These are phyloP conservation scores for Spencermartinsiella ligniputridi DNA, from an alignment of 1,139 yeast species.

Conservation along the genomic window DNA sequence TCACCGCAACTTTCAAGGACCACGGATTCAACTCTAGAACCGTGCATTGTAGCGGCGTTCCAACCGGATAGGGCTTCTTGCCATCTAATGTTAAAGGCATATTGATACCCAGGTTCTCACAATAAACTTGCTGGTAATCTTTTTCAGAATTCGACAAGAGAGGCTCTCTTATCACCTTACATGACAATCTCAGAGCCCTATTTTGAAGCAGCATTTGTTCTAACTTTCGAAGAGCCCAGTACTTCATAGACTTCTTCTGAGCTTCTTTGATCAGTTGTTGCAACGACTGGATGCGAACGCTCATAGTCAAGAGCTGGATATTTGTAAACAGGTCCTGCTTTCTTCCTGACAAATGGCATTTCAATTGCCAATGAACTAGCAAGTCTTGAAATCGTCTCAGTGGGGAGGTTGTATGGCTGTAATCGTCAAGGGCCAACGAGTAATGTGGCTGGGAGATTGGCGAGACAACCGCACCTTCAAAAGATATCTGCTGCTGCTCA, in stretches of 20 bases:
- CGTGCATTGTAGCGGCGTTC: background rate
- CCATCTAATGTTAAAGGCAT: background rate
- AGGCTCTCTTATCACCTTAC: background rate
- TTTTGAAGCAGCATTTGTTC: constrained; percentile 17
- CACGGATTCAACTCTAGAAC: background rate
- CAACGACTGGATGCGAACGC: constrained; percentile 25
- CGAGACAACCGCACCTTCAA: constrained; percentile 24
- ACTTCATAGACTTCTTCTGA: constrained; percentile 32
- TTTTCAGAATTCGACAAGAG: background rate
- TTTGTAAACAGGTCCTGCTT: constrained; percentile 8
- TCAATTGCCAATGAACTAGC: constrained; percentile 70
- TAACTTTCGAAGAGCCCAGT: constrained; percentile 41
- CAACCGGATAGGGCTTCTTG: background rate
- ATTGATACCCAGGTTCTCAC: background rate
- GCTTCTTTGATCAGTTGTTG: constrained; percentile 21
- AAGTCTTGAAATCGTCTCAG: constrained; percentile 81
- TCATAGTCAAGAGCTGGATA: constrained; percentile 23
- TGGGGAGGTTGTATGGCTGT: constrained; percentile 85
- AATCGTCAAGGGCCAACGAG: constrained; percentile 58
- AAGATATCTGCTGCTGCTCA: constrained; percentile 1
- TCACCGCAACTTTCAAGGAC: background rate
- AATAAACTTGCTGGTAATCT: background rate
- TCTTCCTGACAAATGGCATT: constrained; percentile 34
- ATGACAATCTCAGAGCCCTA: background rate
- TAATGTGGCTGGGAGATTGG: constrained; percentile 47